Evolutionary conservation across 257 asterid genomes (phyloP).

Genomic region (Salvia splendens): DNA sequence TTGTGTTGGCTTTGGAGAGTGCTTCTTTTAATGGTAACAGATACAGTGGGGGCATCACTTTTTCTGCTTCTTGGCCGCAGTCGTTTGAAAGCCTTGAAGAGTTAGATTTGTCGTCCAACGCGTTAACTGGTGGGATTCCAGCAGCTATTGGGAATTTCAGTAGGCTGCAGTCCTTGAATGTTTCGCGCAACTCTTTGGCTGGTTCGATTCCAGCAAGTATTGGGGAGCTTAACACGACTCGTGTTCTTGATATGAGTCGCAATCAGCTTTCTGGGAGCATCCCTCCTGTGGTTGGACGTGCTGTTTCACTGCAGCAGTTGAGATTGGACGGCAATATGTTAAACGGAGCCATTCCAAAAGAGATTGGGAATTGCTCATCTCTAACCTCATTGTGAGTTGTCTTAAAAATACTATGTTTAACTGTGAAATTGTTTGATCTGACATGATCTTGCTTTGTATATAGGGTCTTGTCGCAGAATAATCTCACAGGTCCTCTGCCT

Average conservation of each 20-base stretch:
- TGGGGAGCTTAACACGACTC: slow-evolving; percentile 48
- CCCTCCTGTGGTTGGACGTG: slow-evolving; percentile 57
- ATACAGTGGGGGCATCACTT: slow-evolving; percentile 50
- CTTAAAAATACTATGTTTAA: neutral
- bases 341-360: slow-evolving; percentile 52
- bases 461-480: slow-evolving; percentile 71
- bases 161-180: slow-evolving; percentile 56
- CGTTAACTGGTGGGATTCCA: slow-evolving; percentile 64
- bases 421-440: slow-evolving; percentile 15
- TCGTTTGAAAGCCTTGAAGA: slow-evolving; percentile 53
- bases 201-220: slow-evolving; percentile 63
- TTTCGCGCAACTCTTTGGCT: slow-evolving; percentile 56
- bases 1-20: slow-evolving; percentile 49
- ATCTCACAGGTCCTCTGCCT: slow-evolving; percentile 67
- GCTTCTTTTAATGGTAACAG: slow-evolving; percentile 56
- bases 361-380: slow-evolving; percentile 60
- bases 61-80: slow-evolving; percentile 32
- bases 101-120: slow-evolving; percentile 72
- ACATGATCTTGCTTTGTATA: slow-evolving; percentile 25
- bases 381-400: slow-evolving; percentile 66
- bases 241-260: slow-evolving; percentile 64
- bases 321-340: slow-evolving; percentile 59
- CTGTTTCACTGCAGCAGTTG: slow-evolving; percentile 56
- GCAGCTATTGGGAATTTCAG: slow-evolving; percentile 56
- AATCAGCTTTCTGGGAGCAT: slow-evolving; percentile 65